Evolutionary conservation across 2,329 filamentous ascomycete genomes (phyloP).

Genomic region (Ophiocordyceps unilateralis): DNA sequence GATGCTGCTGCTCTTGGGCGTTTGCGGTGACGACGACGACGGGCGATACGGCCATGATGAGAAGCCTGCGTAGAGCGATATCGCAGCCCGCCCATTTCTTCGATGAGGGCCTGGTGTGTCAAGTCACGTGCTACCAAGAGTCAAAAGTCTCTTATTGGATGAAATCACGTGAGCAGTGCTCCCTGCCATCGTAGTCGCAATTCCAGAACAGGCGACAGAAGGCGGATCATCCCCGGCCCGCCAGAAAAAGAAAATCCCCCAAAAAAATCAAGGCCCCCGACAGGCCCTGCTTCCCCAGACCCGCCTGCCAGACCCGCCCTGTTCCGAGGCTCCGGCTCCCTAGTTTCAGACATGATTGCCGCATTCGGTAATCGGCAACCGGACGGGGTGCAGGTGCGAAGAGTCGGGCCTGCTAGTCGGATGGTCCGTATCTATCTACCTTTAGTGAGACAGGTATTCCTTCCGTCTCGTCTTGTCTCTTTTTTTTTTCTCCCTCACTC

Average conservation of each 20-base stretch:
- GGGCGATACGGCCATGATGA: conserved; percentile 28
- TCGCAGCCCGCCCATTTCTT: too few relatives aligned
- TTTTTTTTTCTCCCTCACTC: not conserved
- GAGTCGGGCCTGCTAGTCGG: not conserved
- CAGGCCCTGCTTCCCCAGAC: not conserved
- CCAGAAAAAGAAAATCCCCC: too few relatives aligned
- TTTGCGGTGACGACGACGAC: conserved; percentile 15
- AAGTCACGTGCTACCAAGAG: too few relatives aligned
- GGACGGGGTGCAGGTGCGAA: too few relatives aligned
- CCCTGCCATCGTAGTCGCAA: too few relatives aligned
- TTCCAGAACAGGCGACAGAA: too few relatives aligned
- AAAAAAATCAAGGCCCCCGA: not conserved
- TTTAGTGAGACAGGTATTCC: not conserved
- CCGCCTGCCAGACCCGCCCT: not conserved
- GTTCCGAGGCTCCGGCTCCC: not conserved
- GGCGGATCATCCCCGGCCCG: too few relatives aligned
- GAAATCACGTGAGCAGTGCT: too few relatives aligned
- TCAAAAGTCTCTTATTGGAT: too few relatives aligned
- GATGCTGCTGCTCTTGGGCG: conserved; percentile 9
- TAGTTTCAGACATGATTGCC: not conserved
- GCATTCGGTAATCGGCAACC: not conserved
- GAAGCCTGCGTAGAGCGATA: too few relatives aligned
- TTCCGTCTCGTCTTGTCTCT: not conserved
- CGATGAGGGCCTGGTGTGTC: too few relatives aligned
- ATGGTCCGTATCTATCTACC: not conserved